Conservation (phyloP, 768 basidiomycete species). For the Boletus tomentosulus region DNA sequence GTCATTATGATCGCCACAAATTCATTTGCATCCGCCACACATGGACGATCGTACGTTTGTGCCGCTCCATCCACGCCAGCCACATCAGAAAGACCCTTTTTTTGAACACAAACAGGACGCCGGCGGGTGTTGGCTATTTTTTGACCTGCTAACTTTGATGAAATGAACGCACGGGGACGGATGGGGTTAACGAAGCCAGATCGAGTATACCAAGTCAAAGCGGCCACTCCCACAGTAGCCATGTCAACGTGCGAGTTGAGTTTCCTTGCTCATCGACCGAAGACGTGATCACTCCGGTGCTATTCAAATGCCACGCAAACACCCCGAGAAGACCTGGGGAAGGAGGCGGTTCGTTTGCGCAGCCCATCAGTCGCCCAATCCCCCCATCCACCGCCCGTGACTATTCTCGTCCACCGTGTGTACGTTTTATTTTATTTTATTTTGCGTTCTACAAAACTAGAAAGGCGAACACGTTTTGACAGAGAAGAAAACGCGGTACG, state of each 20-base stretch:
- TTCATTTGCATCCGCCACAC: slow-evolving; percentile 11
- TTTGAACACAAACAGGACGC: not conserved
- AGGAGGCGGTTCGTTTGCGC: slow-evolving; percentile 3
- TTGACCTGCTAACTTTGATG: not conserved
- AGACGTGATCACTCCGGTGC: slow-evolving; percentile 1
- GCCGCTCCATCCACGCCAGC: not conserved
- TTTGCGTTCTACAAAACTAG: not conserved
- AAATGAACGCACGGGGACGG: not conserved
- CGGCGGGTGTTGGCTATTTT: not conserved
- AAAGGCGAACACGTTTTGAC: not conserved
- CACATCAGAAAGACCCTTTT: not conserved
- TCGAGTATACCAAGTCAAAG: not conserved
- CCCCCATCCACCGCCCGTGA: not conserved
- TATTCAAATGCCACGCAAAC: slow-evolving; percentile 8
- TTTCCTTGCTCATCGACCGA: not conserved
- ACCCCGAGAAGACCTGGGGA: not conserved
- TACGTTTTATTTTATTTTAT: not conserved
- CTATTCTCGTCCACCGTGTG: not conserved
- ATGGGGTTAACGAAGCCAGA: not conserved
- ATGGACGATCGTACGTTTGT: slow-evolving; percentile 3
- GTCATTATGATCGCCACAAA: slow-evolving; percentile 10
- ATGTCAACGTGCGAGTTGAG: slow-evolving; percentile 14
- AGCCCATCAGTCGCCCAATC: slow-evolving; percentile 8
- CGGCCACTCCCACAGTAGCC: slow-evolving; percentile 10
- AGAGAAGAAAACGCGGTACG: not conserved